Base-by-base conservation (phyloP, 2,329 filamentous ascomycete genomes). In the Epichloe uncinata region DNA sequence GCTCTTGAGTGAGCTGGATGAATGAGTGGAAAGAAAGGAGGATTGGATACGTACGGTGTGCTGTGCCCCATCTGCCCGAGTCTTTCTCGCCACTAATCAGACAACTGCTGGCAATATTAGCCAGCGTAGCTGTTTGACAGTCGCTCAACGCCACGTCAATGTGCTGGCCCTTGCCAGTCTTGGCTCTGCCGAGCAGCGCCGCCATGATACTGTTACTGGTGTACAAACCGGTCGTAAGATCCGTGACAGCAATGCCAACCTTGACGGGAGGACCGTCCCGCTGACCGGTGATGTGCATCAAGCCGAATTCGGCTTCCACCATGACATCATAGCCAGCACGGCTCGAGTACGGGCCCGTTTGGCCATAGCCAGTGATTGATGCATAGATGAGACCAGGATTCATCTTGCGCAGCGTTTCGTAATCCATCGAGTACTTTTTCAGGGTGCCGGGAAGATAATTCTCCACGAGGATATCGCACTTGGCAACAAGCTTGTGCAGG, bases 281-380 rank as follows among this genome's bases (percentile, higher is more conserved):
- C 53, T 79, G 78, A 34, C 93, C 93, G 0, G 93, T 98, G 59
- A 98, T 97, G 69, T 98, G 93, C 93, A 98, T 98, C 50, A 98
- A 71, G 1, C 93, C 93, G 69, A 98, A 90, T 65, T 97, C 93
- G 52, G 93, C 93, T 71, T 98, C 93, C 11, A 98, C 91, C 91
- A 98, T 98, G 57, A 98, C 93, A 67, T 98, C 93, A 73, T 98
- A 98, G 4, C 93, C 93, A 3, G 93, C 89, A 13, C 93, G 78
- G 55, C 82, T 79, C 5, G 84, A 81, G 66, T 95, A 95, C 0
- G 93, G 93, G 0, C 93, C 93, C 1, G 87, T 95, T 64, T 98
- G 93, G 2, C 93, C 93, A 62, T 97, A 98, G 1, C 93, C 93
- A 0, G 93, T 98, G 59, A 98, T 95, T 57, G 88, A 95, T 13